Evolutionary conservation across 2,329 filamentous ascomycete species (phyloP), one percentile per base, ranked within the genome.

Genomic region (Pestalotiopsis sp.): DNA sequence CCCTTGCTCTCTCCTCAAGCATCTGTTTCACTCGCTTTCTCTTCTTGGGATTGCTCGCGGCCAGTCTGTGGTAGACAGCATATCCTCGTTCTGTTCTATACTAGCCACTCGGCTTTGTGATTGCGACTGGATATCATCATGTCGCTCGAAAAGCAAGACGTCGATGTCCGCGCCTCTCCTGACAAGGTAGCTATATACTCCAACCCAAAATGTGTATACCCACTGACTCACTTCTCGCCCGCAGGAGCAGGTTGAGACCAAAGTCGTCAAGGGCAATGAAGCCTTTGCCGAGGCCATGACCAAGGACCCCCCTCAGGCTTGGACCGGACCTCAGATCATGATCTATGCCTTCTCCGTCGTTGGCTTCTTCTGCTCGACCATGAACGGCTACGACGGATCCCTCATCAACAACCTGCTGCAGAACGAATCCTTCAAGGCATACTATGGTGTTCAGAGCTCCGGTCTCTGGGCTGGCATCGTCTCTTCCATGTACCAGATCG

Each of bases 201-300:
- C 31, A 1, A 6, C 49, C 12, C 17, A 20, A 31, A 38, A 14
- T 3, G 2, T 17, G 17, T 17, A 13, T 2, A 7, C 23, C 23
- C 31, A 14, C 7, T 23, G 38, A 38, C 36, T 66, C 25, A 66
- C 64, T 20, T 11, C 20, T 59, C 17, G 6, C 27, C 13, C 17
- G 27, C 20, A 67, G 59, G 57, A 73, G 71, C 69, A 74, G 61
- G 70, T 71, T 27, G 76, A 75, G 68, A 77, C 82, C 72, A 85
- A 82, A 72, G 79, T 85, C 68, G 80, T 88, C 72, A 80, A 75
- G 27, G 87, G 87, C 70, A 84, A 83, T 71, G 85, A 86, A 72
- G 85, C 86, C 64, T 88, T 84, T 77, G 83, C 85, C 72, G 84
- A 88, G 76, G 87, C 87, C 25, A 81, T 85, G 76, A 74, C 86